Evolutionary conservation across 2,329 filamentous ascomycete species (phyloP), one percentile per base, ranked within the genome.

Genomic region (Aureobasidium sp.): DNA sequence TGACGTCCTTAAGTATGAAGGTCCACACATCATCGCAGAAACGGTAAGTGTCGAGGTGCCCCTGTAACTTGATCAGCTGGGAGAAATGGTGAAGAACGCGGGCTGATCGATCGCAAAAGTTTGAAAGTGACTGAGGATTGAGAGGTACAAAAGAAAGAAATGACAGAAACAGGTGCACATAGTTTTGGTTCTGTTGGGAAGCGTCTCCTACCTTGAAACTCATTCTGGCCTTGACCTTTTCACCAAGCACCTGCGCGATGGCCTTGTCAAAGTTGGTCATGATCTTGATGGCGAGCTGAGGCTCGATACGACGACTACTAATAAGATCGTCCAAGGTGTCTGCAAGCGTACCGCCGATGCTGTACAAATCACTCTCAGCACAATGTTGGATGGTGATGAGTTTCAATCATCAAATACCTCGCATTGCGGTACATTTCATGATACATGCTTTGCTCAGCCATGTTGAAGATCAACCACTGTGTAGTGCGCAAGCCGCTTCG

Each of bases 1-100:
- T 92, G 62, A 97, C 92, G 68, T 97, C 94, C 78, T 97, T 97
- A 77, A 99, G 96, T 63, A 99, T 84, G 76, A 99, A 99, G 1
- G 94, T 99, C 94, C 94, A 99, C 63, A 99, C 94, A 79, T 99
- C 94, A 77, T 99, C 94, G 80, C 94, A 99, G 83, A 99, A 99
- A 69, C 94, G 89, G 80, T 99, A 99, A 17, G 94, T 97, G 74
- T 97, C 92, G 66, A 99, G 87, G 73, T 95, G 94, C 52, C 94
- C 94, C 93, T 97, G 7, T 9, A 24, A 4, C 7, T 8, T 41
- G 51, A 6, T 41, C 20, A 52, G 50, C 9, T 10, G 39, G 6
- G 17, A 12, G 9, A 17, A 20, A 3, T 12, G 13, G 13, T 9
- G 17, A 12, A 10, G 13, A 44, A 32, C 24, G 7, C 20, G n/a